Evolutionary conservation across 345 rosid genomes (phyloP).

Genomic region (Citrus hindsii): DNA sequence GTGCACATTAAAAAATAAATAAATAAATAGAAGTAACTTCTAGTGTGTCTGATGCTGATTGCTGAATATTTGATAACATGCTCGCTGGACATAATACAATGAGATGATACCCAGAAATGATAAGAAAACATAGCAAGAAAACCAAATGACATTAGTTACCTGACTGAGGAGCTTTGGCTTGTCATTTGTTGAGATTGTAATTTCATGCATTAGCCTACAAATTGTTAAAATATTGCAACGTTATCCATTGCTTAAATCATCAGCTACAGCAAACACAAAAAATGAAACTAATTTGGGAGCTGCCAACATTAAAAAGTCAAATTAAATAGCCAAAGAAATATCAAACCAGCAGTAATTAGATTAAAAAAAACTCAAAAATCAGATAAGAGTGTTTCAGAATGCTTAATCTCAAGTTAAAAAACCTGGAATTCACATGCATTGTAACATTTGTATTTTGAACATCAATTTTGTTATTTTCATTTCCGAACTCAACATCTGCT

Average conservation of each 20-base stretch:
- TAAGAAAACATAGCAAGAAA: slow-evolving; percentile 8
- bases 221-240: slow-evolving; percentile 8
- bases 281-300: not conserved
- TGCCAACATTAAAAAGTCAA: not conserved
- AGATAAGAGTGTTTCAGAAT: slow-evolving; percentile 14
- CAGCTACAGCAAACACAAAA: not conserved
- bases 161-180: slow-evolving; percentile 62
- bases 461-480: slow-evolving; percentile 19
- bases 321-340: not conserved
- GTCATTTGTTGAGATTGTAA: slow-evolving; percentile 64
- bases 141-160: slow-evolving; percentile 34
- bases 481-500: slow-evolving; percentile 25
- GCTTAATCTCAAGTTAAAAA: slow-evolving; percentile 30
- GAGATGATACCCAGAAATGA: slow-evolving; percentile 12
- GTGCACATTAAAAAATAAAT: not conserved
- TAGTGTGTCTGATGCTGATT: not conserved
- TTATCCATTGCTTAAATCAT: slow-evolving; percentile 2
- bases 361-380: slow-evolving; percentile 2
- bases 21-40: not conserved
- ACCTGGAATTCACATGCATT: slow-evolving; percentile 4
- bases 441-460: slow-evolving; percentile 23
- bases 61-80: not conserved
- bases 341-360: not conserved
- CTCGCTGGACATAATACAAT: not conserved
- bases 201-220: slow-evolving; percentile 68